Evolutionary conservation across 441 rosid genomes (phyloP), one percentile per base, ranked within the genome.

Genomic region (Aleurites moluccanus): DNA sequence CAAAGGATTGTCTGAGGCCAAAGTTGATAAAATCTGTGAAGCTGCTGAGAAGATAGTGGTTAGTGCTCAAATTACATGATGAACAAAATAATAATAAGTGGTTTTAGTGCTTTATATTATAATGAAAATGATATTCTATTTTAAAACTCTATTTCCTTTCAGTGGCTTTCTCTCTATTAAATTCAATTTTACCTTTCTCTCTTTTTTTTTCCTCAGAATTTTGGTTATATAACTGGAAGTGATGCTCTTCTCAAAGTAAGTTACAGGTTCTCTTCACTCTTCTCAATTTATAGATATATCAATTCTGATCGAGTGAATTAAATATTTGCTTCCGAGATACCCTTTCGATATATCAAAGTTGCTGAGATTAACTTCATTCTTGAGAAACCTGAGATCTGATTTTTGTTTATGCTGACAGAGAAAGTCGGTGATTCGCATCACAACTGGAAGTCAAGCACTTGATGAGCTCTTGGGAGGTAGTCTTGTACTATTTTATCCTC

Each of bases 31-130:
- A 83, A 96, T 96, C 76, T 96, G 97, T 61, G 97, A 93, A 91
- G 97, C 98, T 57, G 97, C 97, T 33, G 98, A 96, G 85, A 94
- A 93, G 78, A 80, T 92, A 83, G 97, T 96, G 92, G 97, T 96
- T 61, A 69, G 94, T 81, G 49, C 25, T 59, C 42, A 6, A 30
- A 62, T 42, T 56, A 5, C 27, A 55, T 23, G 40, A 50, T 53
- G n/a, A 40, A 1, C 21, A 15, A 15, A 35, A 55, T 56, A 55
- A 74, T 66, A 68, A 59, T 66, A 10, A 16, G n/a, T 11, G 40
- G 13, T 10, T 40, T 15, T 13, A 38, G 4, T 49, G 44, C 52
- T 73, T 42, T 52, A 45, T 42, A 40, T 8, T 62, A 69, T 20
- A 28, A 28, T 15, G 10, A 52, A 25, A 25, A 67, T 71, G 20